phyloP scores from a whole-genome alignment of 2,329 filamentous ascomycete genomes.

The Nigrospora sphaerica region DNA sequence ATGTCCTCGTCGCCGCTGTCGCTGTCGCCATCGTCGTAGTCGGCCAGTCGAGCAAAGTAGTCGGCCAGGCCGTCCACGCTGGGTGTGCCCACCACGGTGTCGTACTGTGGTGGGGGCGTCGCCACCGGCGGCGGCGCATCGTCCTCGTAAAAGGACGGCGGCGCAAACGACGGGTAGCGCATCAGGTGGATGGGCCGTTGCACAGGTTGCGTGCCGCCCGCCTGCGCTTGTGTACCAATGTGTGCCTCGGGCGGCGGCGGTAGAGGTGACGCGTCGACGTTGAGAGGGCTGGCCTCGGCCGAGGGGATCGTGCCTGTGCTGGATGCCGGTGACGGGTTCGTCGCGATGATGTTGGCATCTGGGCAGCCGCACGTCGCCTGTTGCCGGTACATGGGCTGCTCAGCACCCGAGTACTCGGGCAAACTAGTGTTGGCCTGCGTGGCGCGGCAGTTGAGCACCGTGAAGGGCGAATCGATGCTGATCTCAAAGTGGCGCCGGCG shows the following conservation, averaged over 20 bases:
- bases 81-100: slow-evolving; percentile 64
- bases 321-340: slow-evolving; percentile 62
- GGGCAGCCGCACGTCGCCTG: slow-evolving; percentile 48
- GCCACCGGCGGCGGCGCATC: slow-evolving; percentile 59
- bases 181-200: slow-evolving; percentile 70
- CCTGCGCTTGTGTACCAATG: slow-evolving; percentile 27
- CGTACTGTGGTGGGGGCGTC: slow-evolving; percentile 82
- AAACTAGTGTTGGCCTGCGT: slow-evolving; percentile 83
- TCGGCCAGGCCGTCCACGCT: slow-evolving; percentile 69
- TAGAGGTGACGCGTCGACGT: slow-evolving; percentile 20
- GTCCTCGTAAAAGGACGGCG: slow-evolving; percentile 79
- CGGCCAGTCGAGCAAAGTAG: slow-evolving; percentile 76
- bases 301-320: slow-evolving; percentile 41
- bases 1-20: slow-evolving; percentile 24
- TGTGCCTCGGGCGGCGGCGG: slow-evolving; percentile 51
- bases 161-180: slow-evolving; percentile 78
- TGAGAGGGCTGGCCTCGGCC: slow-evolving; percentile 23
- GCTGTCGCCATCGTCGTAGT: slow-evolving; percentile 49
- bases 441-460: slow-evolving; percentile 87
- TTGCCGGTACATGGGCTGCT: slow-evolving; percentile 41
- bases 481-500: slow-evolving; percentile 91
- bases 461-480: slow-evolving; percentile 91
- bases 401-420: slow-evolving; percentile 62
- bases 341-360: slow-evolving; percentile 35
- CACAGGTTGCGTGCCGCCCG: slow-evolving; percentile 13